A percentile compares a stretch with the other conserved stretches of the same genome.
These are phyloP conservation scores for Colletotrichum viniferum DNA, from an alignment of 2,329 filamentous ascomycete genomes.

Conservation along the genomic window DNA sequence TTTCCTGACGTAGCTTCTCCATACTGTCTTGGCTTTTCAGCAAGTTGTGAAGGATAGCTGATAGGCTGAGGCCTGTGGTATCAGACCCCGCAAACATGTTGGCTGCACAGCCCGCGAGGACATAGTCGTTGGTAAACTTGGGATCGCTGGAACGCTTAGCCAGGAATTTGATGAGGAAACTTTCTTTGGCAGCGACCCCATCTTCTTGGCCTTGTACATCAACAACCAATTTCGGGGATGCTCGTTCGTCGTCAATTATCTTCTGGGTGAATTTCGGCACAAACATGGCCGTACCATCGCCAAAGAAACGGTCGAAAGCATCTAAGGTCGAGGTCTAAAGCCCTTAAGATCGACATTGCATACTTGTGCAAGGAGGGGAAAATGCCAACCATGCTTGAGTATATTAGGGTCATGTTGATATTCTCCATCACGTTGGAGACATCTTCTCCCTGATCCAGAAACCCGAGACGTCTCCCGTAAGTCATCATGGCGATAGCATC, in stretches of 20 bases:
- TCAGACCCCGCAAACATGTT: conserved; percentile 45
- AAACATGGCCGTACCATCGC: conserved; percentile 10
- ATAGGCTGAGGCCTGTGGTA: conserved; percentile 54
- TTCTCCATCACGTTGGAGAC: conserved; percentile 44
- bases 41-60: conserved; percentile 48
- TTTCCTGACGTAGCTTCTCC: conserved; percentile 27
- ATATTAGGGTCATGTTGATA: conserved; percentile 37
- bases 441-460: conserved; percentile 50
- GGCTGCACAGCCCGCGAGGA: conserved; percentile 27
- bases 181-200: conserved; percentile 30
- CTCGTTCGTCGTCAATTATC: conserved; percentile 33
- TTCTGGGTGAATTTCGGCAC: conserved; percentile 32
- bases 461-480: conserved; percentile 41
- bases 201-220: conserved; percentile 2
- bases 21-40: conserved; percentile 32
- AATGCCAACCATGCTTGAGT: conserved; percentile 44
- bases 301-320: conserved; percentile 28
- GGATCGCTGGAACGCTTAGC: conserved; percentile 43
- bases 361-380: conserved; percentile 41
- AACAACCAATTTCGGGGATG: conserved; percentile 14
- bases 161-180: conserved; percentile 46
- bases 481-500: conserved; percentile 58
- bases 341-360: conserved; percentile 33
- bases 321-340: conserved; percentile 30
- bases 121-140: conserved; percentile 41